Evolutionary conservation across 768 basidiomycete species (phyloP).

Genomic region (Suillus luteus): DNA sequence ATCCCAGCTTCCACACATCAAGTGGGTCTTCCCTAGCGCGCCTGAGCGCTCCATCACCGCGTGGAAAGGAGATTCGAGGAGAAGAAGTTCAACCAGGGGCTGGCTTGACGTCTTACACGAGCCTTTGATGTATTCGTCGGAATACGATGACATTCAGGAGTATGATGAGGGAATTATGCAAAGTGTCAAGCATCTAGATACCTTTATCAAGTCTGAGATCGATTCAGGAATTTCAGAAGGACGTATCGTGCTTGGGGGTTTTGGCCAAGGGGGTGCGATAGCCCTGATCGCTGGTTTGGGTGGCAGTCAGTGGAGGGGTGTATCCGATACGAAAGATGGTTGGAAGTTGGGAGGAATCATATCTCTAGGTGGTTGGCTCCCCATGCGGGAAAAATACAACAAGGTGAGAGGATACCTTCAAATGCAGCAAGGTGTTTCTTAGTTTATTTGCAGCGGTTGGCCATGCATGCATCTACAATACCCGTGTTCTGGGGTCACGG

Average conservation of each 20-base stretch:
- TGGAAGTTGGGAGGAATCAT: constrained; percentile 67
- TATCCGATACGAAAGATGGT: constrained; percentile 32
- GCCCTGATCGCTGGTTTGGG: constrained; percentile 70
- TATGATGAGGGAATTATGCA: constrained; percentile 63
- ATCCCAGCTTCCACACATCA: constrained; percentile 61
- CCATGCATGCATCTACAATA: constrained; percentile 56
- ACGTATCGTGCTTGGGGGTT: constrained; percentile 81
- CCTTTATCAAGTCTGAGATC: constrained; percentile 70
- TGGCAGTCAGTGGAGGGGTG: constrained; percentile 21
- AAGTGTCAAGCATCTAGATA: constrained; percentile 56
- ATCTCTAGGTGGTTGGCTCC: constrained; percentile 75
- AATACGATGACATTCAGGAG: constrained; percentile 53
- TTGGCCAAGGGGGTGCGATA: constrained; percentile 81
- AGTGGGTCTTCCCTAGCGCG: constrained; percentile 83
- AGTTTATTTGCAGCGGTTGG: constrained; percentile 47
- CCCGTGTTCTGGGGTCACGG: constrained; percentile 90
- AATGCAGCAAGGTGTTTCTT: background rate
- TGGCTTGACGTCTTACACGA: constrained; percentile 67
- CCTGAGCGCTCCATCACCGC: constrained; percentile 57
- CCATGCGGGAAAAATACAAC: constrained; percentile 63
- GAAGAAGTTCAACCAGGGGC: constrained; percentile 24
- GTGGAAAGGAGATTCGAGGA: constrained; percentile 60
- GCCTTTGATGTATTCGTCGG: constrained; percentile 44
- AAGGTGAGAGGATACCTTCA: constrained; percentile 42
- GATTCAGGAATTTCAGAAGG: constrained; percentile 63